A percentile compares a stretch with the other conserved stretches of the same genome.
phyloP scores from a whole-genome alignment of 2,329 filamentous ascomycete genomes.

The Pseudogymnoascus sp. region DNA sequence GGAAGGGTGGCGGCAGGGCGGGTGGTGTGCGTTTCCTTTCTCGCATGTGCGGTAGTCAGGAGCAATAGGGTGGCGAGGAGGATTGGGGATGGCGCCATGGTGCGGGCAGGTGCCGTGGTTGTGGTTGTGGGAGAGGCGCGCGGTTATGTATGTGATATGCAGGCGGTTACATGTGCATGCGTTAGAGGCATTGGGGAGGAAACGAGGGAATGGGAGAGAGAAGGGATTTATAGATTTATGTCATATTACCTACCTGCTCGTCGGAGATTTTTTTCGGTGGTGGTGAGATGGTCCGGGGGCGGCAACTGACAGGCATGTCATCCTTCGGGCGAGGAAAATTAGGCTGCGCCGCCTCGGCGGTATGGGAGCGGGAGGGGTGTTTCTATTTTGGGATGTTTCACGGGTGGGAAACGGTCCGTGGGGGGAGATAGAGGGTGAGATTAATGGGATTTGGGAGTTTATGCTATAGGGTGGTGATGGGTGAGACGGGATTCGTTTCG shows the following conservation, averaged over 20 bases:
- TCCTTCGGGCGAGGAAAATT: not conserved
- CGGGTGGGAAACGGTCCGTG: not conserved
- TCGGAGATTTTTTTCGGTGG: not conserved
- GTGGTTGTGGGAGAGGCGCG: slow-evolving; percentile 25
- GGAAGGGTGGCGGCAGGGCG: slow-evolving; percentile 33
- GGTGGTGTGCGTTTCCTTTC: slow-evolving; percentile 26
- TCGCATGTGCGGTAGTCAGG: slow-evolving; percentile 31
- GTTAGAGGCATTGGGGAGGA: not conserved
- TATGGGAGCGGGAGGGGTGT: not conserved
- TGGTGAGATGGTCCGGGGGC: not conserved
- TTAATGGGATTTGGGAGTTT: not conserved
- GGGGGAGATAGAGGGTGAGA: not conserved
- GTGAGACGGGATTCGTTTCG: not conserved
- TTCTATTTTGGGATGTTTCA: not conserved
- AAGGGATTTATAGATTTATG: not conserved
- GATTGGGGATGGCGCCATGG: slow-evolving; percentile 30
- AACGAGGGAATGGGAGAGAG: not conserved
- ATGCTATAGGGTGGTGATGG: not conserved
- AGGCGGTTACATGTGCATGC: not conserved
- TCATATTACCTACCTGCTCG: not conserved
- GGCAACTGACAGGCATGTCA: not conserved
- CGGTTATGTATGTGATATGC: slow-evolving; percentile 28
- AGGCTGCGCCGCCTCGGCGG: not conserved
- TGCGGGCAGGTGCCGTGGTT: slow-evolving; percentile 25
- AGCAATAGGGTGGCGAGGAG: slow-evolving; percentile 31